Conservation (phyloP, 257 asterid genomes). For the Solanum bukasovii region DNA sequence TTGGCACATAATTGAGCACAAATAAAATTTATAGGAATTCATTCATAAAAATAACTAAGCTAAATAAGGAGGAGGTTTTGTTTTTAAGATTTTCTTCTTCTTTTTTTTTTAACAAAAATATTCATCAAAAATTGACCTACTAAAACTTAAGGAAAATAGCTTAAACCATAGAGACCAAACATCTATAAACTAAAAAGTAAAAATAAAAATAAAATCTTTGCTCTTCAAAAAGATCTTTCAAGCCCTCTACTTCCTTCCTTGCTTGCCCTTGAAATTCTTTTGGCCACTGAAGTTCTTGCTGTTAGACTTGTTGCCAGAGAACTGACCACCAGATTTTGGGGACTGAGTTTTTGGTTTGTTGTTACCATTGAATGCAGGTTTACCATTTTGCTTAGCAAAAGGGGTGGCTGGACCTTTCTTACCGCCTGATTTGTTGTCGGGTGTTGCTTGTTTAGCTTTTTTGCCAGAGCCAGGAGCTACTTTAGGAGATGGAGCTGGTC, state of each 20-base stretch:
- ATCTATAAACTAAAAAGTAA: not conserved
- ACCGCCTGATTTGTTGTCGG: constrained; percentile 23
- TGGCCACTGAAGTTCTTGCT: not conserved
- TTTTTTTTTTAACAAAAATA: not conserved
- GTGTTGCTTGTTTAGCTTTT: constrained; percentile 39
- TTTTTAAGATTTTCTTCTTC: too few relatives aligned
- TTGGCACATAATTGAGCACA: too few relatives aligned
- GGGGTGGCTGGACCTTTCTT: constrained; percentile 2
- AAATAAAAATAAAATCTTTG: not conserved
- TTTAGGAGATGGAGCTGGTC: constrained; percentile 25
- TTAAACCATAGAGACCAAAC: not conserved
- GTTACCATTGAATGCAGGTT: not conserved
- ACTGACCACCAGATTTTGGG: constrained; percentile 23
- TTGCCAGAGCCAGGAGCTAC: constrained; percentile 21
- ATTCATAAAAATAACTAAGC: too few relatives aligned
- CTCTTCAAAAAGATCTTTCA: not conserved
- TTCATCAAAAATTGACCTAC: not conserved
- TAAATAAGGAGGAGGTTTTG: too few relatives aligned
- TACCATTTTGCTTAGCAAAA: not conserved
- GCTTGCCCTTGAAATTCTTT: not conserved
- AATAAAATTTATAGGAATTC: too few relatives aligned
- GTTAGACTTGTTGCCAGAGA: constrained; percentile 2
- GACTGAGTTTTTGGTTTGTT: not conserved
- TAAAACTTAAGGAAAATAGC: not conserved
- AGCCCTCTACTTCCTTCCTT: not conserved